Percentiles rank a stretch among this genome's conserved stretches.
phyloP scores from a whole-genome alignment of 345 rosid species.

The Ailanthus altissimus region DNA sequence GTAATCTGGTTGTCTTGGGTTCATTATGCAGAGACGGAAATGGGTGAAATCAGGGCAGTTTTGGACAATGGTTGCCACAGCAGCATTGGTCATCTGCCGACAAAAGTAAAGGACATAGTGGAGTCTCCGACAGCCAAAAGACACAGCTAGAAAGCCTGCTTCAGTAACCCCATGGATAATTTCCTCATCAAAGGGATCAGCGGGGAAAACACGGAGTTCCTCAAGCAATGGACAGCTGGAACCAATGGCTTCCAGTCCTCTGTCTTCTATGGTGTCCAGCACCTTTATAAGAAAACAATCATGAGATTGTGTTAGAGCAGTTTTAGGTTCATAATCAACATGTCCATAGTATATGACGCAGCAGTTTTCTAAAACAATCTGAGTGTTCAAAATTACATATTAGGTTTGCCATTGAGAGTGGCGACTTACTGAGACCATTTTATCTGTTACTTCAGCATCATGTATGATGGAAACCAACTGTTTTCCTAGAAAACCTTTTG shows the following conservation, averaged over 20 bases:
- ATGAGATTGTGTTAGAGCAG: background rate
- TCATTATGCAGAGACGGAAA: slow-evolving; percentile 77
- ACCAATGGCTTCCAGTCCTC: slow-evolving; percentile 65
- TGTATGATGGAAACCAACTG: background rate
- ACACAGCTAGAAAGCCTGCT: slow-evolving; percentile 61
- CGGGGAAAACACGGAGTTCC: slow-evolving; percentile 77
- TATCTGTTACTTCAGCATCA: background rate
- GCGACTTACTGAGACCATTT: too few relatives aligned
- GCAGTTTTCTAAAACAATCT: background rate
- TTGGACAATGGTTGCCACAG: slow-evolving; percentile 57
- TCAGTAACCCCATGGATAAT: slow-evolving; percentile 57
- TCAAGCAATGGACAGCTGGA: slow-evolving; percentile 54
- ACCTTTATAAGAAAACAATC: slow-evolving; percentile 40
- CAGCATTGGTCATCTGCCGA: slow-evolving; percentile 72
- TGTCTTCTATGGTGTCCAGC: slow-evolving; percentile 65
- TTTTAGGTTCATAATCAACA: background rate
- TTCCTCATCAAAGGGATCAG: slow-evolving; percentile 60
- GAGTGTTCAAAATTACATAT: background rate
- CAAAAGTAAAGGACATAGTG: slow-evolving; percentile 72
- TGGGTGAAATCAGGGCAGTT: slow-evolving; percentile 76
- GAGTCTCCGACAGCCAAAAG: slow-evolving; percentile 59
- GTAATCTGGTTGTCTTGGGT: slow-evolving; percentile 64
- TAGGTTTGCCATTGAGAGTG: too few relatives aligned
- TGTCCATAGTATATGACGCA: background rate
- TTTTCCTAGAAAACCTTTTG: background rate